Base-by-base conservation (phyloP, 768 basidiomycete species). In the Multifurca ochricompacta region DNA sequence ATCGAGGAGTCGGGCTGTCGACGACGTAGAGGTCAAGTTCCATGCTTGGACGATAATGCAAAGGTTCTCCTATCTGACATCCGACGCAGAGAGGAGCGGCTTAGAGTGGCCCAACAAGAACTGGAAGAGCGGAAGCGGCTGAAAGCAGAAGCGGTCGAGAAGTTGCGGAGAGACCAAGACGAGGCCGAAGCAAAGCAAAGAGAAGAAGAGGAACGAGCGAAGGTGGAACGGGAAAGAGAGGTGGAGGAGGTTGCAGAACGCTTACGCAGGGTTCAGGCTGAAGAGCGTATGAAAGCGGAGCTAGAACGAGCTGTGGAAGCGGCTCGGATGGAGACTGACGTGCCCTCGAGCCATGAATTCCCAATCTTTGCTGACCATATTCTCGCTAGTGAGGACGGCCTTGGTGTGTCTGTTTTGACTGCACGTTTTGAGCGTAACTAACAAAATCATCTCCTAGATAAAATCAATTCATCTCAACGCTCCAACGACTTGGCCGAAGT, bases 1-100 rank as follows among this genome's bases (percentile, higher is more conserved):
- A 18, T 66, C 80, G 11, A 76, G 85, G 40, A 67, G 69, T 39
- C 70, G 74, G 51, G 71, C 73, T 6, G 70, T 79, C 14, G 75
- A 82, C 60, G 77, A 51, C 16, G 23, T 53, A 19, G 61, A 61
- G 37, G 8, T 44, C 21, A 48, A 40, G 16, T 52, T 59, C 36
- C 32, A 41, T 2, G 53, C 46, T 25, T 59, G 58, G 53, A 40
- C 18, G 44, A 59, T 23, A 51, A 43, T 18, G 27, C 42, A 19
- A 53, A 50, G 21, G 45, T 52, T 3, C 28, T 48, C 34, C 16
- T 57, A 35, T 47, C 46, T 13, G 51, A 48, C 3, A 48, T 43
- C 11, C 51, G 54, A 21, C 47, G 21, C 19, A 50, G 42, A 46
- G 59, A 58, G 43, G 58, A 59, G 25, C 48, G 54, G 21, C 53